Conservation (phyloP, 1,284 basidiomycete species). For the Trichosporon sp. region DNA sequence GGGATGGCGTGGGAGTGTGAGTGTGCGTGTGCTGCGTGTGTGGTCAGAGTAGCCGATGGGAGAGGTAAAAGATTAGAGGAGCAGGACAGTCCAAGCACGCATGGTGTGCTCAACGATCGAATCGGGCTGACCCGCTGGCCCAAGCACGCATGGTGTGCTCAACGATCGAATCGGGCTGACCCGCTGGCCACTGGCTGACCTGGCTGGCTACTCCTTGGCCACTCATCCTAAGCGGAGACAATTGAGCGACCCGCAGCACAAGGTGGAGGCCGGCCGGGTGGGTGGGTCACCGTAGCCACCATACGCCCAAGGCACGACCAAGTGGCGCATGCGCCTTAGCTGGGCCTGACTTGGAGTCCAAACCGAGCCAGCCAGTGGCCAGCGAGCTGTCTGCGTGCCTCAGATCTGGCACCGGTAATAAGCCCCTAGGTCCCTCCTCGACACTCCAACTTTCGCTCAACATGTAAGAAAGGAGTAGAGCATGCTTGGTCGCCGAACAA, state of each 20-base stretch:
- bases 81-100: neutral
- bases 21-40: neutral
- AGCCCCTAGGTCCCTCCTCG: neutral
- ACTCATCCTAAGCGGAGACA: conserved; percentile 7
- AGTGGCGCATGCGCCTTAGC: neutral
- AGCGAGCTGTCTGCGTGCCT: neutral
- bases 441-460: too few species aligned
- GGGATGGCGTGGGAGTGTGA: neutral
- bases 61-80: neutral
- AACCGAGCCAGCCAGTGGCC: neutral
- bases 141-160: neutral
- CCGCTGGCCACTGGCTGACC: neutral
- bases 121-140: conserved; percentile 5
- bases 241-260: neutral
- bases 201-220: neutral
- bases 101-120: conserved; percentile 4
- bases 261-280: neutral
- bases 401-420: neutral
- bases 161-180: conserved; percentile 2
- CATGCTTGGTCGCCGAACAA: neutral
- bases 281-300: conserved; percentile 3
- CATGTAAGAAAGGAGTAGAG: too few species aligned
- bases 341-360: too few species aligned
- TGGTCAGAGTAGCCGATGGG: neutral
- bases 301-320: neutral